Base-by-base conservation (phyloP, 1,139 yeast genomes). In the Pichia sp. region DNA sequence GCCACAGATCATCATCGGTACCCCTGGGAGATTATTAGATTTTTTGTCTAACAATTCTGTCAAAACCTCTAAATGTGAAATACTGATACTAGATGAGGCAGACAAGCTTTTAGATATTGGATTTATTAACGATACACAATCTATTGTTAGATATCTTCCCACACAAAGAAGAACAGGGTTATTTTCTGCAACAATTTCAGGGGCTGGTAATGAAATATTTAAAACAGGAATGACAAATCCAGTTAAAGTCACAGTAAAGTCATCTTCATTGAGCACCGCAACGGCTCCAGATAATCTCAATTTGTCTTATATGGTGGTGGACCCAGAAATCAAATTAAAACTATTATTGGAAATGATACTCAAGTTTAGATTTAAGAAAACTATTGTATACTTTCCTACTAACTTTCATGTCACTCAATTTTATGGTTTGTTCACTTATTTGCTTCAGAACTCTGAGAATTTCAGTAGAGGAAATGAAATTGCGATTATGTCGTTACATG, bases 161-260 rank as follows among this genome's bases (percentile, higher is more conserved):
- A 82, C 84, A 53, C 98, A 91, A 63, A 76, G 95, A 55, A 72
- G 98, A 55, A 88, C 95, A 0, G 98, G 98, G 1, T 67, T 89
- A 25, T 89, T 88, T 58, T 85, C 95, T 2, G 97, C 97, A 1
- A 89, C 97, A 0, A 75, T 89, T 35, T 74, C 85, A 1, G 77
- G 85, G 38, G 95, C 95, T 0, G 88, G 85, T 15, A 67, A 71
- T 41, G 69, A 72, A 35, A 72, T 83, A 18, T 81, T 81, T 61
- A 74, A 77, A 49, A 77, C 89, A 0, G 96, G 96, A 14, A 75
- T 89, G 74, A 72, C 94, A 45, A 88, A 89, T 56, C 96, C 97
- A 0, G 94, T 88, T 14, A 82, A 79, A 54, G 72, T 89, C 20
- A 74, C 81, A 1, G 97, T 89, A 7, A 82, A 73, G 47, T 69